These are phyloP conservation scores for Chenopodium album DNA, from an alignment of 148 eudicot species.

Conservation along the genomic window DNA sequence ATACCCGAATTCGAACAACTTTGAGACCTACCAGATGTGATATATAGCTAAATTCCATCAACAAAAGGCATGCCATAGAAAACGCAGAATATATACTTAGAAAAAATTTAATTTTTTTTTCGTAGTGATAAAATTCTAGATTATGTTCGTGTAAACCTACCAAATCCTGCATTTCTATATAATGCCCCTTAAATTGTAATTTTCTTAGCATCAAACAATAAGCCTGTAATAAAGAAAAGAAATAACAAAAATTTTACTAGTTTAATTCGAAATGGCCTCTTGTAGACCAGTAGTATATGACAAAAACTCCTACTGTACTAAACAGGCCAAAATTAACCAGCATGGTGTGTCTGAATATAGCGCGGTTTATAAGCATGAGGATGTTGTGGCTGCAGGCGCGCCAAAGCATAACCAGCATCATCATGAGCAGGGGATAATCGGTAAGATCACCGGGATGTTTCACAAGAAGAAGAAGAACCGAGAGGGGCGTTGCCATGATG, in stretches of 20 bases:
- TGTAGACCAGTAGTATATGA: neutral
- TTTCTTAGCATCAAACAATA: neutral
- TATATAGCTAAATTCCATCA: neutral
- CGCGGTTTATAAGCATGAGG: neutral
- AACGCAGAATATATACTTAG: neutral
- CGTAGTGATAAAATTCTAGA: neutral
- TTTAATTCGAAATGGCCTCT: neutral
- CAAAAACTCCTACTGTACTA: neutral
- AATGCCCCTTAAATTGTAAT: neutral
- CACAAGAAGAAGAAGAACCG: constrained; percentile 13
- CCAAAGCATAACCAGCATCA: neutral
- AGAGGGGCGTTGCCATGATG: constrained; percentile 6
- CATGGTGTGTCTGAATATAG: neutral
- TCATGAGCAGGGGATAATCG: neutral
- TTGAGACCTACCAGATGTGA: neutral
- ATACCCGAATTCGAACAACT: neutral
- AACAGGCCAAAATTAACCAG: neutral
- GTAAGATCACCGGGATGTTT: constrained; percentile 1
- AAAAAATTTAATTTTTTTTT: neutral
- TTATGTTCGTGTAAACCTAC: neutral
- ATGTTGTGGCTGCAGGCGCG: neutral
- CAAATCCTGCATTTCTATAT: neutral
- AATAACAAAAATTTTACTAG: neutral
- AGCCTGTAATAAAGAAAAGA: neutral
- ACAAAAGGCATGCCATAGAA: neutral